Evolutionary conservation across 768 basidiomycete species (phyloP), one percentile per base, ranked within the genome.

Genomic region (Pisolithus marmoratus): DNA sequence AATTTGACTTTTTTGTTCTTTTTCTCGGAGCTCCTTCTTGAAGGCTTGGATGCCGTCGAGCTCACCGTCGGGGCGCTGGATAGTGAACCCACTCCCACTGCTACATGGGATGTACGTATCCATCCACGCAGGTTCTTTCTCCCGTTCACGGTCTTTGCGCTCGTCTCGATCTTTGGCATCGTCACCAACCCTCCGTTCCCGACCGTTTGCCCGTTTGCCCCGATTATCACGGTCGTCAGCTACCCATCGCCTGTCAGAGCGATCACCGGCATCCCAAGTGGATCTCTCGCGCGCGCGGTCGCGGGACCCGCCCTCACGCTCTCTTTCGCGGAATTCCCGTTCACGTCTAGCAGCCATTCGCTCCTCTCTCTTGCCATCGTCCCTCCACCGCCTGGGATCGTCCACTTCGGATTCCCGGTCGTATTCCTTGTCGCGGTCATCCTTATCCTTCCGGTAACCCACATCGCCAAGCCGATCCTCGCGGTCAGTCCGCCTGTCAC

Each of bases 61-160:
- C 61, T 87, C 85, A 19, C 86, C 90, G 45, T 80, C 77, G 24
- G 69, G 66, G 29, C 71, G 72, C 54, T 79, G 78, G 8, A 80
- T 80, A 17, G 87, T 85, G 49, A 88, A 73, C 49, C 88, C 82
- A 14, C 84, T 86, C 44, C 73, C 70, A 29, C 70, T 65, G 22
- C 75, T 76, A 47, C 70, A 75, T 12, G 89, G 88, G 54, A 90
- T 77, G 63, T 90, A 90, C 19, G 87, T 83, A 57, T 91, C 90
- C 90, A 93, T 93, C 90, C 90, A 93, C 17, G 90, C 90, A 22
- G 90, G 90, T 63, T 92, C 90, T 60, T 87, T 90, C 72, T 93
- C 90, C 59, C 80, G 82, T 29, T 75, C 74, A 51, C 71, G 68
- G 58, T 83, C 83, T 51, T 77, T 74, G 58, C 67, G 67, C 46